phyloP scores from a whole-genome alignment of 2,329 filamentous ascomycete genomes.

The Remersonia thermophila region DNA sequence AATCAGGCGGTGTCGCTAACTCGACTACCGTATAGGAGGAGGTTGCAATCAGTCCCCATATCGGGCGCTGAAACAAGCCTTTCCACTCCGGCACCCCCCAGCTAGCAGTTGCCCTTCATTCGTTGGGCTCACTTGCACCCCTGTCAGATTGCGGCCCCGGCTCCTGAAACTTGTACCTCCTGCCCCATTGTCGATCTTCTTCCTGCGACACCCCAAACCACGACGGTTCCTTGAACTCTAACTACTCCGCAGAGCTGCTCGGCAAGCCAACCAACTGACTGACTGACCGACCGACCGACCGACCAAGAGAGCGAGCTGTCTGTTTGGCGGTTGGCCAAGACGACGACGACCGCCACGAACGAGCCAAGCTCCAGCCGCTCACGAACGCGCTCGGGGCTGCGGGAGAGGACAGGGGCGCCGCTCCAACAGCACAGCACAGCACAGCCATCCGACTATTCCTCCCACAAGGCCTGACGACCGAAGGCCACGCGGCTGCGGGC shows the following conservation, averaged over 20 bases:
- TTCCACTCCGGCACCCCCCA: slow-evolving; percentile 10
- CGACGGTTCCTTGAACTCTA: slow-evolving; percentile 4
- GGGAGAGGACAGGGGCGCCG: too few relatives aligned
- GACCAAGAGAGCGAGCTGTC: not conserved
- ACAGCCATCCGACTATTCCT: too few relatives aligned
- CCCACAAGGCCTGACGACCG: too few relatives aligned
- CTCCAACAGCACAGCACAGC: too few relatives aligned
- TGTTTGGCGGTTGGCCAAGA: too few relatives aligned
- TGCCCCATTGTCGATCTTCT: slow-evolving; percentile 3
- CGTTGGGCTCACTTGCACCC: slow-evolving; percentile 11
- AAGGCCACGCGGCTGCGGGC: too few relatives aligned
- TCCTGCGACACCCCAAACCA: slow-evolving; percentile 9
- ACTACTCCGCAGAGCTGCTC: too few relatives aligned
- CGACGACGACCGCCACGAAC: too few relatives aligned
- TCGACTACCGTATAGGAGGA: slow-evolving; percentile 3
- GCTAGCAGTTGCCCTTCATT: slow-evolving; percentile 18
- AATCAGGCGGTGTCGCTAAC: slow-evolving; percentile 13
- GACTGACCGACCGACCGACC: slow-evolving; percentile 2
- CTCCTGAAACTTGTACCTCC: slow-evolving; percentile 14
- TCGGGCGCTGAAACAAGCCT: slow-evolving; percentile 16
- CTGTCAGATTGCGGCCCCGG: slow-evolving; percentile 3
- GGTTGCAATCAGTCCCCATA: slow-evolving; percentile 11
- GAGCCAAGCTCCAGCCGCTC: too few relatives aligned
- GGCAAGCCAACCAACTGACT: slow-evolving; percentile 9
- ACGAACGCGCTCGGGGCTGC: too few relatives aligned